Base-by-base conservation (phyloP, 805 yeast species). In the Debaryomyces castellii region DNA sequence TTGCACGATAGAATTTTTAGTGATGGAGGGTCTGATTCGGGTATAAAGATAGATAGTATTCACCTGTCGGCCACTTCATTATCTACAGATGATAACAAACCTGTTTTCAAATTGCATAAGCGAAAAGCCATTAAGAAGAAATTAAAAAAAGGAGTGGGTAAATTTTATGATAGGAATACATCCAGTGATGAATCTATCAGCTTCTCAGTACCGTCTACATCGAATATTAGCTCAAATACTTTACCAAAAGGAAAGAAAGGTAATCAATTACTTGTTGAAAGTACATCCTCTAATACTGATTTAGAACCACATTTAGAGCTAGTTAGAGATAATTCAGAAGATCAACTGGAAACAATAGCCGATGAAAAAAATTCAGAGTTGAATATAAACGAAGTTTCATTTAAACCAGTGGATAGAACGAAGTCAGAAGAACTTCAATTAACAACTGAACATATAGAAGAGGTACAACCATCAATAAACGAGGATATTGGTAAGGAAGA, bases 1-100 rank as follows among this genome's bases (percentile, higher is more conserved):
- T 48, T 70, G 24, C 71, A 68, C 40, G 76, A 71, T 46, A 59
- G 53, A 44, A 46, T 68, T 6, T 69, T 69, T 53, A 51, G 42
- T 34, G 62, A 53, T n/a, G 59, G 48, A 9, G 42, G 37, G 5
- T 41, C 41, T 10, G 32, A 34, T 25, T 25, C 41, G 9, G 33
- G 40, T 8, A 42, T 33, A 41, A 30, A 36, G 12, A 3, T 10
- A 28, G 38, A 39, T 27, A 43, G 48, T 16, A 28, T 41, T 14
- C 36, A 40, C 25, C 50, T 47, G 43, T 48, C 51, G 5, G 37
- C 46, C 8, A 30, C 52, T 14, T 39, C 27, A 8, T 12, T 35
- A 10, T 35, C 38, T 12, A 18, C 38, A 10, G 38, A 35, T 9
- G 38, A 35, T 4, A 9, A 18, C 20, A 35, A 11, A 11, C 17